Evolutionary conservation across 2,329 filamentous ascomycete species (phyloP).

Genomic region (Colletotrichum incanum): DNA sequence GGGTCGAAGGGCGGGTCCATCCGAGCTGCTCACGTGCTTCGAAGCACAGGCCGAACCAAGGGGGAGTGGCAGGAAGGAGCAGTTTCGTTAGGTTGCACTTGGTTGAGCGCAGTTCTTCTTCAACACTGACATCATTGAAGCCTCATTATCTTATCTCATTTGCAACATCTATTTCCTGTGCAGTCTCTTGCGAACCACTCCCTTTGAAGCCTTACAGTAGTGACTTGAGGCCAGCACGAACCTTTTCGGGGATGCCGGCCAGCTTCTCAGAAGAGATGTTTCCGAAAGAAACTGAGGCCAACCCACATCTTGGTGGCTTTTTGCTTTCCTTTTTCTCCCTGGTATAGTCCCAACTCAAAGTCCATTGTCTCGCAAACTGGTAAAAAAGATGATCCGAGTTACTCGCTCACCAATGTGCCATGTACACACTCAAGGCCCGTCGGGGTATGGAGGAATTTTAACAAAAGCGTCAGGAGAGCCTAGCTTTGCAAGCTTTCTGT

Average conservation of each 20-base stretch:
- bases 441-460: neutral
- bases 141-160: neutral
- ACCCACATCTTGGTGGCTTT: neutral
- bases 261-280: neutral
- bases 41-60: constrained; percentile 8
- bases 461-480: neutral
- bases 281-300: neutral
- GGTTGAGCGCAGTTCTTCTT: neutral
- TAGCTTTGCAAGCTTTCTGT: neutral
- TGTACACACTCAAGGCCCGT: neutral
- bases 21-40: constrained; percentile 32
- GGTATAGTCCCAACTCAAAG: neutral
- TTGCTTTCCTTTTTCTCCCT: neutral
- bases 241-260: neutral
- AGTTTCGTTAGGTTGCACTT: neutral
- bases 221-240: no score
- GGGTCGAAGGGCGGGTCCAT: neutral
- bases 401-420: neutral
- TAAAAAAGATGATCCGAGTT: neutral
- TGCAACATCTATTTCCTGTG: neutral
- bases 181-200: no score
- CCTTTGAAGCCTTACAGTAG: neutral
- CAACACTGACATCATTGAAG: neutral
- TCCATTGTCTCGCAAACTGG: neutral
- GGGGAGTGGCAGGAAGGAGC: constrained; percentile 1